Conservation (phyloP, 2,329 filamentous ascomycete species). For the Colletotrichum higginsianum region DNA sequence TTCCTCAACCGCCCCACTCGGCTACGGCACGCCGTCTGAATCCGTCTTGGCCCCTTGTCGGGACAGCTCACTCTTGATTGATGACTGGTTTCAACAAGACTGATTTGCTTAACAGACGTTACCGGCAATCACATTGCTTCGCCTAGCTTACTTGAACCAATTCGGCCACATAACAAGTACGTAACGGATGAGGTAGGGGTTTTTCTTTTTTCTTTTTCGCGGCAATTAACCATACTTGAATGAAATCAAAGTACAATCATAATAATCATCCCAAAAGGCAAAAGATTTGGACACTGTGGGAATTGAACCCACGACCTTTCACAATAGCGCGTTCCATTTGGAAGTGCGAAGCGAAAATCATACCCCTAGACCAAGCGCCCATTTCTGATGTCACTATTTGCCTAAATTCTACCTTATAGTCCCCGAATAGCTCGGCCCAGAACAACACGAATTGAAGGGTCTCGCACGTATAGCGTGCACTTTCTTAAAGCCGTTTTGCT, state of each 20-base stretch:
- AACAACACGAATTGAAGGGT: too few relatives aligned
- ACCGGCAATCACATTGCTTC: too few relatives aligned
- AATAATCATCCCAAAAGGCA: rapidly evolving
- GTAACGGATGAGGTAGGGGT: rapidly evolving
- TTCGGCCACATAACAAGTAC: rapidly evolving
- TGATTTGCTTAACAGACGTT: too few relatives aligned
- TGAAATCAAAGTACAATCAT: neutral
- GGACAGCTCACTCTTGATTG: neutral
- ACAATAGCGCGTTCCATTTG: neutral
- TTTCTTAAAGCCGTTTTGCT: too few relatives aligned
- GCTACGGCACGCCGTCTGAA: neutral
- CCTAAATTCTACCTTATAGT: too few relatives aligned
- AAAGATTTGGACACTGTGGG: slow-evolving; percentile 32
- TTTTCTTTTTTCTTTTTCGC: too few relatives aligned
- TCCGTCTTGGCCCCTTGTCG: neutral
- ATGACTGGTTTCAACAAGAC: too few relatives aligned
- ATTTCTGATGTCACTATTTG: neutral
- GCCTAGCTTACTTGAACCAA: too few relatives aligned
- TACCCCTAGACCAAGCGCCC: slow-evolving; percentile 43
- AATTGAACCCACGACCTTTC: slow-evolving; percentile 43
- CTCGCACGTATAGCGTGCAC: too few relatives aligned
- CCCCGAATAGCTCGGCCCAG: rapidly evolving
- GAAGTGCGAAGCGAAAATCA: slow-evolving; percentile 41
- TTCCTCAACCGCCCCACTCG: neutral
- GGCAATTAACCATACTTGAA: too few relatives aligned